These are phyloP conservation scores for Phalaenopsis aphrodite DNA, from an alignment of 106 monocot species.

Conservation along the genomic window DNA sequence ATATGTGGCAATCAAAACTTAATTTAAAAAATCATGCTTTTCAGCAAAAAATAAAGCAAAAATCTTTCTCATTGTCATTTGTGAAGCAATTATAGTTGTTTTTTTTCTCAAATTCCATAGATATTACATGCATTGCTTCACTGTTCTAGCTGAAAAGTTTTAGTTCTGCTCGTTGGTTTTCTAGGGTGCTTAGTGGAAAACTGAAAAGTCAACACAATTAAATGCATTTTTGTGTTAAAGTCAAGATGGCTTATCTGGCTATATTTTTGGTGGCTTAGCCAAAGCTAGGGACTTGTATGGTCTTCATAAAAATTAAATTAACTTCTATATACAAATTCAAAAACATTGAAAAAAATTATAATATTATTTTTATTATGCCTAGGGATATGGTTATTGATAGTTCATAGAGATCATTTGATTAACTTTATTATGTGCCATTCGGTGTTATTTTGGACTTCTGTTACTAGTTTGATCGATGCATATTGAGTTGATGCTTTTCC, in stretches of 20 bases:
- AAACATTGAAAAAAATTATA: not conserved
- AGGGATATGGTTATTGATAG: too few relatives aligned
- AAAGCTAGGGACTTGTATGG: not conserved
- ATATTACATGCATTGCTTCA: not conserved
- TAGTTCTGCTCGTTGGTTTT: not conserved
- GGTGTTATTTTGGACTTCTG: too few relatives aligned
- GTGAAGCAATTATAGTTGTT: not conserved
- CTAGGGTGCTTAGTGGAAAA: not conserved
- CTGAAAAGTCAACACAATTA: not conserved
- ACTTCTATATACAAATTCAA: not conserved
- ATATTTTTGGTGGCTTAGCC: not conserved
- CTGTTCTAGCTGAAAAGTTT: not conserved
- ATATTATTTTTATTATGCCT: not conserved
- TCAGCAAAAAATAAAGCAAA: not conserved
- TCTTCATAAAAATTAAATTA: conserved; percentile 1
- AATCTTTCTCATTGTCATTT: not conserved
- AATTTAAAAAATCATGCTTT: too few relatives aligned
- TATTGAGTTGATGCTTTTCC: too few relatives aligned
- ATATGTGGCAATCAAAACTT: not conserved
- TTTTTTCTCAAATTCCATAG: not conserved
- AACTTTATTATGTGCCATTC: too few relatives aligned
- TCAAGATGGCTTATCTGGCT: not conserved
- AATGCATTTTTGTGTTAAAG: not conserved
- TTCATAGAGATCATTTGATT: too few relatives aligned
- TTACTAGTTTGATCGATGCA: too few relatives aligned